Base-by-base conservation (phyloP, 148 eudicot genomes). In the Fagopyrum homotropicum region DNA sequence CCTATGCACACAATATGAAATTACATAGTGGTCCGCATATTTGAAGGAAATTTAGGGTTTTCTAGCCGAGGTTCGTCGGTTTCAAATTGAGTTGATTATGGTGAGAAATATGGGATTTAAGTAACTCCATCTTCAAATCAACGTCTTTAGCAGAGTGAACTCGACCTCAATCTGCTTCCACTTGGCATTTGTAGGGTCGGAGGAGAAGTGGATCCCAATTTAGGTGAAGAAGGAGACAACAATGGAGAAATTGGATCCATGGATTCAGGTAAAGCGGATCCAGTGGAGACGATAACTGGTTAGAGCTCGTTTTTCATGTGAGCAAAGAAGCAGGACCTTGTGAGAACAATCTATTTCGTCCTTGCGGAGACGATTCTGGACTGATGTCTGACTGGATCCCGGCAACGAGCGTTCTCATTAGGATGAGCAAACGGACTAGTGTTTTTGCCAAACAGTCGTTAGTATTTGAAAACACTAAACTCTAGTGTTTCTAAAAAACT, bases 1-100 rank as follows among this genome's bases (percentile, higher is more conserved):
- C 98, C 70, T 97, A 81, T 1, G 72, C 72, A 9, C 46, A 68
- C n/a, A n/a, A n/a, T n/a, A n/a, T n/a, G n/a, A n/a, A n/a, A n/a
- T n/a, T n/a, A n/a, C n/a, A n/a, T n/a, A n/a, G n/a, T n/a, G n/a
- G n/a, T n/a, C n/a, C n/a, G n/a, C n/a, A n/a, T n/a, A n/a, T n/a
- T n/a, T n/a, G n/a, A n/a, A n/a, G n/a, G n/a, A n/a, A n/a, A n/a
- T n/a, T n/a, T n/a, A n/a, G n/a, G n/a, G n/a, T n/a, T n/a, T n/a
- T n/a, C n/a, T n/a, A n/a, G n/a, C n/a, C n/a, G n/a, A n/a, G n/a
- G n/a, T n/a, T n/a, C n/a, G n/a, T n/a, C n/a, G n/a, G n/a, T n/a
- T n/a, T n/a, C n/a, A n/a, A n/a, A n/a, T n/a, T n/a, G n/a, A n/a
- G n/a, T n/a, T n/a, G n/a, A n/a, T n/a, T n/a, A n/a, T n/a, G n/a